These are phyloP conservation scores for Phallus indusiatus DNA, from an alignment of 768 basidiomycete genomes.

Conservation along the genomic window DNA sequence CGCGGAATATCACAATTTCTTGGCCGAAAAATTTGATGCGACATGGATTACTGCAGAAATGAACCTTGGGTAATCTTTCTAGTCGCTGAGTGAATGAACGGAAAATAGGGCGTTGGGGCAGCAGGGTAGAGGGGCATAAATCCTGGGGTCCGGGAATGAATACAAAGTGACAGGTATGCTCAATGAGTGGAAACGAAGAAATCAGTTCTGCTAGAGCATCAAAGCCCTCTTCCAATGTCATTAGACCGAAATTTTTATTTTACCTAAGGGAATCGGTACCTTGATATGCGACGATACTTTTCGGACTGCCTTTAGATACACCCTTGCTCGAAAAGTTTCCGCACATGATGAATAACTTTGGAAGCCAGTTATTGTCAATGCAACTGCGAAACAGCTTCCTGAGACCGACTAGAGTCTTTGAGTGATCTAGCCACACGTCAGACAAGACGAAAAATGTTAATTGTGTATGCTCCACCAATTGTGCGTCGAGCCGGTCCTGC, in stretches of 20 bases:
- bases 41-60: slow-evolving; percentile 87
- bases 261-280: slow-evolving; percentile 35
- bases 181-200: slow-evolving; percentile 67
- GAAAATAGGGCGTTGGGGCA: slow-evolving; percentile 78
- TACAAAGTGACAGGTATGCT: slow-evolving; percentile 77
- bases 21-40: slow-evolving; percentile 92
- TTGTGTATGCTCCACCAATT: slow-evolving; percentile 62
- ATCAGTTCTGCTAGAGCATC: slow-evolving; percentile 81
- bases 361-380: slow-evolving; percentile 78
- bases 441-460: slow-evolving; percentile 89
- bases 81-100: slow-evolving; percentile 64
- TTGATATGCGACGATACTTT: slow-evolving; percentile 77
- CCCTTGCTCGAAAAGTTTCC: slow-evolving; percentile 90
- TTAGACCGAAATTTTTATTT: background rate
- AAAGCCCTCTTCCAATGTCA: slow-evolving; percentile 58
- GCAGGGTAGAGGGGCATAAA: slow-evolving; percentile 62
- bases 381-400: slow-evolving; percentile 85
- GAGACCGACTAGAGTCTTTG: slow-evolving; percentile 70
- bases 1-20: slow-evolving; percentile 89
- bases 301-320: slow-evolving; percentile 65
- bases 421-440: slow-evolving; percentile 92
- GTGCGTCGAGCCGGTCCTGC: slow-evolving; percentile 52
- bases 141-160: slow-evolving; percentile 94
- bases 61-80: slow-evolving; percentile 64
- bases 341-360: slow-evolving; percentile 83